A percentile compares a stretch with the other conserved stretches of the same genome.
These are phyloP conservation scores for Teunomyces funiuensis DNA, from an alignment of 805 yeast species.

Conservation along the genomic window DNA sequence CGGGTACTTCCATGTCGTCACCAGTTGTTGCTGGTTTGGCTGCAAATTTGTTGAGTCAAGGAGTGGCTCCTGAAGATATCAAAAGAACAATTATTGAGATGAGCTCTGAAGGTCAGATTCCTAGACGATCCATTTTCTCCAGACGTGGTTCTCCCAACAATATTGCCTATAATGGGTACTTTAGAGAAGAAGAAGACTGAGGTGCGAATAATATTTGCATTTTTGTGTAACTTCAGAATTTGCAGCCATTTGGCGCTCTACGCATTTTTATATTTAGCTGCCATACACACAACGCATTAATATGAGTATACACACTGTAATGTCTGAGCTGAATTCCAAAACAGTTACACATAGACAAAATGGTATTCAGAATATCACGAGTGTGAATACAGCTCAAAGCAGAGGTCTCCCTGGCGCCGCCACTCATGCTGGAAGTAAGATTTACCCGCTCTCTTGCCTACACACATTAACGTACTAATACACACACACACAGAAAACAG, in stretches of 20 bases:
- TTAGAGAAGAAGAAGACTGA: too few relatives aligned
- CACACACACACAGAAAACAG: not conserved
- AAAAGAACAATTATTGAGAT: conserved; percentile 41
- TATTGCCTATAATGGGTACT: conserved; percentile 40
- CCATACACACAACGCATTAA: not conserved
- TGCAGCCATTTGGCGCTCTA: conserved; percentile 1
- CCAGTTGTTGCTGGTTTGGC: conserved; percentile 71
- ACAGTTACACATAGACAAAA: not conserved
- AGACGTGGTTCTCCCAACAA: conserved; percentile 62
- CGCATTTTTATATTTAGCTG: not conserved
- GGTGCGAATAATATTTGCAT: too few relatives aligned
- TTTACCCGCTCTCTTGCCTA: not conserved
- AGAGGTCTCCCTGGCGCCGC: conserved; percentile 18
- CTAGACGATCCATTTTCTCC: conserved; percentile 42
- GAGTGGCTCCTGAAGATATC: conserved; percentile 44
- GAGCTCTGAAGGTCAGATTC: conserved; percentile 50
- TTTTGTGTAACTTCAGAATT: not conserved
- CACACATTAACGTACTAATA: not conserved
- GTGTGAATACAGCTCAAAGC: not conserved
- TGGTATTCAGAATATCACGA: conserved; percentile 13
- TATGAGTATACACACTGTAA: not conserved
- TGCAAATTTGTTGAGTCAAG: conserved; percentile 55
- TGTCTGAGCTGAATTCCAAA: not conserved
- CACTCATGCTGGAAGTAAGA: conserved; percentile 35
- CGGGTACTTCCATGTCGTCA: conserved; percentile 84